These are phyloP conservation scores for Rubroboletus pulcherrimus DNA, from an alignment of 768 basidiomycete genomes.

Conservation along the genomic window DNA sequence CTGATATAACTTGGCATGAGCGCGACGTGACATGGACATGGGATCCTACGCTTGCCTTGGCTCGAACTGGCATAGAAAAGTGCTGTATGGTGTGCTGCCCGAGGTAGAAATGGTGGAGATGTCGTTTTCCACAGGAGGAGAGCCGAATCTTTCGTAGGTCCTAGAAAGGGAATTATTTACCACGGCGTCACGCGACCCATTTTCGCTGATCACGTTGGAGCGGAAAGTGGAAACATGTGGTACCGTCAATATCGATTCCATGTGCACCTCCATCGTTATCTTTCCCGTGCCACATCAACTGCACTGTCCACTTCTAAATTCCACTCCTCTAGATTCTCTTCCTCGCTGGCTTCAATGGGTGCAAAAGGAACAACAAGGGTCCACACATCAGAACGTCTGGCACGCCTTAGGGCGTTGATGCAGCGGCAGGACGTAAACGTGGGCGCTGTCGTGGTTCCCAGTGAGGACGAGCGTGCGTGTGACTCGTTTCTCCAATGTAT, in stretches of 20 bases:
- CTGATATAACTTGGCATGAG: neutral
- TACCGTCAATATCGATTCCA: conserved; percentile 14
- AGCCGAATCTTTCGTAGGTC: too few species aligned
- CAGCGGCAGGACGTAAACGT: conserved; percentile 48
- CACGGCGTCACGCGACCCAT: conserved; percentile 5
- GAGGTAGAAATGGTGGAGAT: too few species aligned
- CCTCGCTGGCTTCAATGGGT: conserved; percentile 34
- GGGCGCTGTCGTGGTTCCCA: conserved; percentile 78
- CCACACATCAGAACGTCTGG: conserved; percentile 60
- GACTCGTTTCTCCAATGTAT: neutral
- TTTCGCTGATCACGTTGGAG: conserved; percentile 5
- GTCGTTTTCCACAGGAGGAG: too few species aligned
- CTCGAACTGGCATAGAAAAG: neutral
- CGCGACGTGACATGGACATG: neutral
- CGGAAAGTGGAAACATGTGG: conserved; percentile 30
- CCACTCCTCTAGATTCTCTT: conserved; percentile 4
- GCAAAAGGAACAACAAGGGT: conserved; percentile 41
- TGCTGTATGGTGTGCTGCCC: neutral
- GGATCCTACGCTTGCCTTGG: neutral
- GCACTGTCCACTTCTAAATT: neutral
- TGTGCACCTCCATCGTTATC: conserved; percentile 21
- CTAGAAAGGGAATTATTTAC: too few species aligned
- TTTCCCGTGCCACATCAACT: conserved; percentile 11
- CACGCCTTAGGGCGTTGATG: conserved; percentile 69
- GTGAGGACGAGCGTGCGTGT: conserved; percentile 86